Percentiles rank a stretch among this genome's conserved stretches.
phyloP scores from a whole-genome alignment of 2,329 filamentous ascomycete genomes.

The Epichloe elymi region DNA sequence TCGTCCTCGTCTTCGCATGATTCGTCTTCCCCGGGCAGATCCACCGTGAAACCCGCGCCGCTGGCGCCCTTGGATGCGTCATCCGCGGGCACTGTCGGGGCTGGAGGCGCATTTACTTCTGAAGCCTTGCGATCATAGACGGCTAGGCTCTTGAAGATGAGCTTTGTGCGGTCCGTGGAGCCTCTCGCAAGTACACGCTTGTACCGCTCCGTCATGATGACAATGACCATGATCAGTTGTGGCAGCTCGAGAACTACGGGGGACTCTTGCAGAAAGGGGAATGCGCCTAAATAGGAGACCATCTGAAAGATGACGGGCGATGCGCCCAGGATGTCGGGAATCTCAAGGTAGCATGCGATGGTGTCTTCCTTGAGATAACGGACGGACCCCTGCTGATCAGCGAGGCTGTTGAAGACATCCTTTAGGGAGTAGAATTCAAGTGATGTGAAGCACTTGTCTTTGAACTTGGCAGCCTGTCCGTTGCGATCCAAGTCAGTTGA shows the following conservation, averaged over 20 bases:
- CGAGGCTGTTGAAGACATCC: constrained; percentile 58
- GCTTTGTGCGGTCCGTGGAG: constrained; percentile 43
- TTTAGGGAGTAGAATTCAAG: constrained; percentile 63
- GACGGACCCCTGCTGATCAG: constrained; percentile 48
- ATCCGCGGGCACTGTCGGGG: constrained; percentile 4
- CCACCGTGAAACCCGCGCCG: constrained; percentile 30
- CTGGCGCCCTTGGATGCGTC: too few relatives aligned
- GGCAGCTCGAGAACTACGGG: constrained; percentile 57
- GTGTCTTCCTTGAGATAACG: constrained; percentile 57
- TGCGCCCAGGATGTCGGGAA: constrained; percentile 55
- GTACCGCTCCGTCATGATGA: constrained; percentile 60
- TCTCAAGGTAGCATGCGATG: constrained; percentile 56
- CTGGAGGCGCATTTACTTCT: constrained; percentile 11
- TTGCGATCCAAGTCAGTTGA: not conserved
- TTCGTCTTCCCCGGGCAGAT: constrained; percentile 30
- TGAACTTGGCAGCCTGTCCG: constrained; percentile 46
- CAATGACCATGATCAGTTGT: constrained; percentile 58
- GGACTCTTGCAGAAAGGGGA: constrained; percentile 59
- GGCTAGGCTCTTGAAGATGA: constrained; percentile 59
- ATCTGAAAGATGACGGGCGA: constrained; percentile 61
- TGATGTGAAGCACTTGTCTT: constrained; percentile 55
- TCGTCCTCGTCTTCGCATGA: constrained; percentile 36
- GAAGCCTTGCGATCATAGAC: constrained; percentile 51
- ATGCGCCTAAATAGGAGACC: constrained; percentile 57
- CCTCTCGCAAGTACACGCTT: constrained; percentile 46